Base-by-base conservation (phyloP, 2,329 filamentous ascomycete species). In the Calonectria crousiana region DNA sequence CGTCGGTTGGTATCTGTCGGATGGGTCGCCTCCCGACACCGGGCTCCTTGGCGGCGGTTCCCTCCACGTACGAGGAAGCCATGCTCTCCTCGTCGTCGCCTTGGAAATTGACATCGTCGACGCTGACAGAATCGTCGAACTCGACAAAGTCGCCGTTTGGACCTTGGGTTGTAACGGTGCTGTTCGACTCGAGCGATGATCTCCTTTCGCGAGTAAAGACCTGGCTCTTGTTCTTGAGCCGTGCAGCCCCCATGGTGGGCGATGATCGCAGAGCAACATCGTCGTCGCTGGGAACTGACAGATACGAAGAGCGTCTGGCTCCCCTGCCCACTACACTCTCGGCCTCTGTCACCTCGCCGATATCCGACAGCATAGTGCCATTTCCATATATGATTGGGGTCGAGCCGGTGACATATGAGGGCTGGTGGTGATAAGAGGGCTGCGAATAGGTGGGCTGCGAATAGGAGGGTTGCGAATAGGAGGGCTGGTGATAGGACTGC, bases 311-410 rank as follows among this genome's bases (percentile, higher is more conserved):
- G 62, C 84, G 83, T 11, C 86, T 84, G 11, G 85, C 84, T 6
- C 83, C 82, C 51, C 79, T 85, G 41, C 89, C 89, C 9, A 84
- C 84, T 8, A 86, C 88, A 74, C 87, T 89, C 77, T 90, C 88
- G n/a, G 85, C 88, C 82, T 90, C 88, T 56, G 88, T 89, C 47
- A 90, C 88, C 83, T 90, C 88, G 23, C 89, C 87, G 83, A 93
- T 93, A 81, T 93, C 92, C 6, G 91, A 93, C 56, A 93, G 83
- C 91, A 93, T 93, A 53, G 92, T 93, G 56, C 92, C 92, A 78
- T 93, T 93, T 67, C 92, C 92, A 77, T 93, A 93, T 75, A 93
- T 93, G 74, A 93, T 93, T 10, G 92, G 92, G 0, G 92, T 93
- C 1, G 88, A 88, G 38, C 87, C 86, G 10, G 87, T 81, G 51